Evolutionary conservation across 1,284 basidiomycete genomes (phyloP), one percentile per base, ranked within the genome.

Genomic region (Anthracocystis walkeri): DNA sequence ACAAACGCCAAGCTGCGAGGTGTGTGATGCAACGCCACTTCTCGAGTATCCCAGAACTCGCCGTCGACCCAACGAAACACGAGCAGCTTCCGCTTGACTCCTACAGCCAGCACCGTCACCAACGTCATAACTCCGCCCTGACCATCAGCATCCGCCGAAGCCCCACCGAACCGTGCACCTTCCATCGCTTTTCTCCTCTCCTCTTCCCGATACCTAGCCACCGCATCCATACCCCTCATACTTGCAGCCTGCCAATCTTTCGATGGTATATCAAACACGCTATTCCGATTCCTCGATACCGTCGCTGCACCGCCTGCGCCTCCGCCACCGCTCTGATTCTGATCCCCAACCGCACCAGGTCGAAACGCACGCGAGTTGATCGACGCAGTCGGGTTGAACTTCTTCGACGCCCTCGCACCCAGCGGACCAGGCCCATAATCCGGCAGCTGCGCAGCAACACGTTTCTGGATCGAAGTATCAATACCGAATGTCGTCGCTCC

Each of bases 31-130:
- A 97, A 87, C 0, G 87, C 75, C 5, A 91, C 87, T 89, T 97
- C 94, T 87, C 90, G 90, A 44, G 89, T 87, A 49, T 91, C 91
- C 83, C 92, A 91, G 46, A 91, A 89, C 77, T 93, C 91, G 23
- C 93, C 92, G 77, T 94, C 92, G 73, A 83, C 71, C 93, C 94
- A 97, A 4, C 90, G 89, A 82, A 94, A 95, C 12, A 97, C 86
- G 2, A 96, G 90, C 1, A 94, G 89, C 84, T 92, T 93, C 71
- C 95, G 89, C 75, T 91, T 88, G 81, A 94, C 95, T 16, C 94
- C 95, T 7, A 98, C 88, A 4, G 94, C 89, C 10, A 99, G 87
- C 62, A 90, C 89, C 1, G 93, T 92, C n/a, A 93, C 87, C 18
- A 77, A 49, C n/a, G 75, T 77, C 75, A 77, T 77, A 18, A 77